phyloP scores from a whole-genome alignment of 1,139 yeast species.

The Pneumocystis wakefieldiae region DNA sequence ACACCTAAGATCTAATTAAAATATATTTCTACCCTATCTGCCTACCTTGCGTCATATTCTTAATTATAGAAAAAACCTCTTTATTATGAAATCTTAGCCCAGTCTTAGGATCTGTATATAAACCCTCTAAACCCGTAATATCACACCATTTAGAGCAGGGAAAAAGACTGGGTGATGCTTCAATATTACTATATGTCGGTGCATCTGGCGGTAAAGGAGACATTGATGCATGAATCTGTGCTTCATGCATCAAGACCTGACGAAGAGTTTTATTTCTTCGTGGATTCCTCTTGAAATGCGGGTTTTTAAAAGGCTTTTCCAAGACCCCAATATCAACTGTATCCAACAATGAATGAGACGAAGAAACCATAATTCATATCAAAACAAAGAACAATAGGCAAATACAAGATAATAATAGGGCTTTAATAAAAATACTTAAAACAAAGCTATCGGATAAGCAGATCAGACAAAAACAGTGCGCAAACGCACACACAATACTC shows the following conservation, averaged over 20 bases:
- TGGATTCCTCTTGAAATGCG: constrained; percentile 9
- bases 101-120: constrained; percentile 60
- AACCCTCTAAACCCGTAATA: constrained; percentile 74
- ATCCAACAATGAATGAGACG: neutral
- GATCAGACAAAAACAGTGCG: no score
- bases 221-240: neutral
- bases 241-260: constrained; percentile 64
- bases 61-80: constrained; percentile 69
- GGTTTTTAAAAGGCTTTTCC: constrained; percentile 14
- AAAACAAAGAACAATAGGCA: neutral
- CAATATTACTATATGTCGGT: constrained; percentile 41
- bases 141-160: constrained; percentile 85
- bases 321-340: neutral
- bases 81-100: constrained; percentile 67
- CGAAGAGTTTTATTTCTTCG: constrained; percentile 57
- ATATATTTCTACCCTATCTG: neutral
- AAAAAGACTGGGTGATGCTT: constrained; percentile 76
- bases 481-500: no score
- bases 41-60: constrained; percentile 33
- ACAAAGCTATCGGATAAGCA: no score
- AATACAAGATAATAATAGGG: no score
- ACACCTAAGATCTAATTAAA: neutral
- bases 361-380: neutral
- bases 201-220: constrained; percentile 11
- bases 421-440: no score